Evolutionary conservation across 805 yeast species (phyloP).

Genomic region (Yamadazyma akitaensis): DNA sequence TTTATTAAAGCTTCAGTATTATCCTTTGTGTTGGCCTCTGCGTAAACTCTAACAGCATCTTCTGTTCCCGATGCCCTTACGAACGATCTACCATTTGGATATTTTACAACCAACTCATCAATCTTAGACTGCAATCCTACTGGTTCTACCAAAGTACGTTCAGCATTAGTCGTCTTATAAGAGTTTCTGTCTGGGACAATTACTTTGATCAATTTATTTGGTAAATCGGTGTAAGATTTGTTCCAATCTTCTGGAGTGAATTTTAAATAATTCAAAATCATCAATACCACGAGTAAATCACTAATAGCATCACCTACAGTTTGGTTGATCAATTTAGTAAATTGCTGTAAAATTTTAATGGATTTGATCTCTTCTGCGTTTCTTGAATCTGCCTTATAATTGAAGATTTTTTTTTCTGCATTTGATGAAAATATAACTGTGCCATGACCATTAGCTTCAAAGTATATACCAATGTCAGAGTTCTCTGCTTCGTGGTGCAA

Average conservation of each 20-base stretch:
- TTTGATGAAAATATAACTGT: constrained; percentile 77
- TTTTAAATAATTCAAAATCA: constrained; percentile 54
- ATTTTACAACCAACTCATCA: constrained; percentile 58
- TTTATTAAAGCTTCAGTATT: constrained; percentile 27
- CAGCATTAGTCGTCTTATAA: constrained; percentile 88
- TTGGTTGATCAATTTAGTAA: constrained; percentile 81
- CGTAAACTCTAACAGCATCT: constrained; percentile 93
- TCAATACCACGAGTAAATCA: constrained; percentile 78
- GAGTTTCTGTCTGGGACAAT: constrained; percentile 75
- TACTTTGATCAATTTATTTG: constrained; percentile 79
- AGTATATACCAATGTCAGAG: constrained; percentile 89
- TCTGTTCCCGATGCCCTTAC: constrained; percentile 98
- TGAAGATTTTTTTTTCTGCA: constrained; percentile 35
- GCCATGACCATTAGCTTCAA: constrained; percentile 99
- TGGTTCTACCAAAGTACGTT: constrained; percentile 75
- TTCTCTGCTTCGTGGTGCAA: constrained; percentile 86
- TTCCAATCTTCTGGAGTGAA: constrained; percentile 74
- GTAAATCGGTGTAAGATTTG: constrained; percentile 73
- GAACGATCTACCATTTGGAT: constrained; percentile 71
- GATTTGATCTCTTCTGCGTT: constrained; percentile 47
- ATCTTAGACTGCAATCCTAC: constrained; percentile 71
- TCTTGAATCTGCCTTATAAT: constrained; percentile 23
- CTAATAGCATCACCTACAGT: constrained; percentile 98
- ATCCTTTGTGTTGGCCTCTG: constrained; percentile 64
- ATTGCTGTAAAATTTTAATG: constrained; percentile 51